Conservation (phyloP, 2,329 filamentous ascomycete genomes). For the Talaromyces sp. region DNA sequence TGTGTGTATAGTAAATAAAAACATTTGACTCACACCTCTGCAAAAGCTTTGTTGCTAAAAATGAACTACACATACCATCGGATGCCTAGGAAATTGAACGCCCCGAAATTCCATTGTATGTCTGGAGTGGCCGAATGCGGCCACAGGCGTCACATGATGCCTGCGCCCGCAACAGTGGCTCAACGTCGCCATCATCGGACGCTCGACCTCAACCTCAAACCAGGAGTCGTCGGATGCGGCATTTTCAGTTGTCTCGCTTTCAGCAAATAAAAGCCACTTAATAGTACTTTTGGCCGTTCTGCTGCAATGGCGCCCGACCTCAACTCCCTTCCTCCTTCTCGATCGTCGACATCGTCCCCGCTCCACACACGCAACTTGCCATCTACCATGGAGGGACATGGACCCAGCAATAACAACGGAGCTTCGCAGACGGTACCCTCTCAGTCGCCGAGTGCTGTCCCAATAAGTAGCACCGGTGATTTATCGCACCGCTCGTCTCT, state of each 20-base stretch:
- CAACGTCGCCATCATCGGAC: background rate
- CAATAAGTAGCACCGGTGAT: conserved; percentile 71
- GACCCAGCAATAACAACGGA: conserved; percentile 2
- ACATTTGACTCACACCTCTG: background rate
- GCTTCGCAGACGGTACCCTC: conserved; percentile 54
- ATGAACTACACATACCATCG: background rate
- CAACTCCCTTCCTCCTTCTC: conserved; percentile 62
- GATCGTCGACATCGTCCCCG: conserved; percentile 38
- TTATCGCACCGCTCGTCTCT: conserved; percentile 47
- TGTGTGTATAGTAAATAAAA: background rate
- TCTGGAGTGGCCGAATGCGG: conserved; percentile 1
- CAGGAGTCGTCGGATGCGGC: background rate
- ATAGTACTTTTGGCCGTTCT: background rate
- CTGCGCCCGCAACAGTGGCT: conserved; percentile 4
- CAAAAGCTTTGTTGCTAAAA: background rate
- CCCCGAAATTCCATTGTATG: background rate
- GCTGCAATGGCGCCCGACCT: conserved; percentile 64
- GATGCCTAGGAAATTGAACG: background rate
- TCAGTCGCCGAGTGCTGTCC: conserved; percentile 53
- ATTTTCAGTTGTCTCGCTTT: background rate
- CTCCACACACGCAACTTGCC: conserved; percentile 26
- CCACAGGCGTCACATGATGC: conserved; percentile 9
- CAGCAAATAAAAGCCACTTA: background rate
- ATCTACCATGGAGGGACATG: conserved; percentile 28
- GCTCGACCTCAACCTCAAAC: background rate